phyloP scores from a whole-genome alignment of 495 filamentous ascomycete species.

The Neurospora tetraspora region DNA sequence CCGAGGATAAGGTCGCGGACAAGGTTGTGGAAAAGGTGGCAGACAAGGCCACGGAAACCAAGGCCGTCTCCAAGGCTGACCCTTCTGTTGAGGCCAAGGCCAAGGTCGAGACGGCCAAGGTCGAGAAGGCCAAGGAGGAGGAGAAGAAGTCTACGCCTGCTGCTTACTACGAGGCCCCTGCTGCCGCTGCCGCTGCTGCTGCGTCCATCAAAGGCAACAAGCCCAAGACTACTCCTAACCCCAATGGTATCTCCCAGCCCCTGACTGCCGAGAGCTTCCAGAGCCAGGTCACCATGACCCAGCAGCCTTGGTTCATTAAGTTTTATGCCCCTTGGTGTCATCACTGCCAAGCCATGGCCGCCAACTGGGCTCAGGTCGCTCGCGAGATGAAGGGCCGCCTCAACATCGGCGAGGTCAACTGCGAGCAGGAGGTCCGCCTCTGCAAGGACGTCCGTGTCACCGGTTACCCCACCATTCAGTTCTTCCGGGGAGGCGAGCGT shows the following conservation, averaged over 20 bases:
- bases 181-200: not conserved
- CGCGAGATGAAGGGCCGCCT: constrained; percentile 80
- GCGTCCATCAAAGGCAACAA: constrained; percentile 20
- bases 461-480: constrained; percentile 81
- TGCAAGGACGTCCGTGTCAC: constrained; percentile 78
- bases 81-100: constrained; percentile 12
- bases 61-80: constrained; percentile 4
- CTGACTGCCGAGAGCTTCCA: constrained; percentile 83
- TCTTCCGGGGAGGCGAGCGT: constrained; percentile 84
- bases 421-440: constrained; percentile 68
- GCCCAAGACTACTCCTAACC: constrained; percentile 53
- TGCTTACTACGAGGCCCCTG: not conserved
- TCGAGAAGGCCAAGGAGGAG: constrained; percentile 2
- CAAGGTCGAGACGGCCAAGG: constrained; percentile 1
- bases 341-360: constrained; percentile 86
- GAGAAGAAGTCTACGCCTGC: not conserved
- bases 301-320: constrained; percentile 96
- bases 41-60: constrained; percentile 13
- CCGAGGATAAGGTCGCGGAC: not conserved
- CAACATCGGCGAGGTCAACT: constrained; percentile 95
- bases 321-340: constrained; percentile 97
- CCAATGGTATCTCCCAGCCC: constrained; percentile 58
- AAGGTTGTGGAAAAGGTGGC: constrained; percentile 29
- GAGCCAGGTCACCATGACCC: constrained; percentile 70
- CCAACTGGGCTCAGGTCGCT: constrained; percentile 81